Base-by-base conservation (phyloP, 257 asterid species). In the Cordia subcordata region DNA sequence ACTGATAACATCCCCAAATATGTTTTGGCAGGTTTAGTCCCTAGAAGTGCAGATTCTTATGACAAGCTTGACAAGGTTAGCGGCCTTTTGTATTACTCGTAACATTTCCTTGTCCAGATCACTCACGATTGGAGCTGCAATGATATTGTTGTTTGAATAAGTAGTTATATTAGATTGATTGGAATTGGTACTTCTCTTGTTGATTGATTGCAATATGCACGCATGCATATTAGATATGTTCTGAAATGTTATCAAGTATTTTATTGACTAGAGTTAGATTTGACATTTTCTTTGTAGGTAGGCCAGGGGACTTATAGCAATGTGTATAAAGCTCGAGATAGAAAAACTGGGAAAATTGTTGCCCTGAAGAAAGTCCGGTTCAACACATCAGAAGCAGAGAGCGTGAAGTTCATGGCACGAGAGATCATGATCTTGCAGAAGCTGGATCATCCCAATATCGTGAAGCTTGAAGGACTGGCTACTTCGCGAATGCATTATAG, bases 401-500 rank as follows among this genome's bases (percentile, higher is more conserved):
- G 96, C 56, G 89, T 86, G 65, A 89, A 86, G 63, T 89, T 89
- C 70, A 89, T 89, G 95, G 95, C 95, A 4, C 56, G 96, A 57
- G 96, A 89, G 80, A 89, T 89, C 59, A 73, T 64, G 79, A 77
- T 86, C 18, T 55, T 86, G 13, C 85, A 72, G 64, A 76, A 79
- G 49, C 35, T 89, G 60, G 94, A 89, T 64, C 96, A 89, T 77
- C 89, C 94, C 6, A 89, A 89, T 64, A 75, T 86, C 8, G 58
- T 89, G 37, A 89, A 86, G 85, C 94, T 89, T 13, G 77, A 75
- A 80, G 96, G 96, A 16, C 55, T 89, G 57, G 96, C 95, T 58
- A 89, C 95, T 44, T 89, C 96, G 55, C 82, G 95, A 76, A 89
- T 89, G 96, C 89, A 89, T 70, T 86, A 86, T 57, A 89, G 96